Base-by-base conservation (phyloP, 495 filamentous ascomycete species). In the Pyrenula aspistea region DNA sequence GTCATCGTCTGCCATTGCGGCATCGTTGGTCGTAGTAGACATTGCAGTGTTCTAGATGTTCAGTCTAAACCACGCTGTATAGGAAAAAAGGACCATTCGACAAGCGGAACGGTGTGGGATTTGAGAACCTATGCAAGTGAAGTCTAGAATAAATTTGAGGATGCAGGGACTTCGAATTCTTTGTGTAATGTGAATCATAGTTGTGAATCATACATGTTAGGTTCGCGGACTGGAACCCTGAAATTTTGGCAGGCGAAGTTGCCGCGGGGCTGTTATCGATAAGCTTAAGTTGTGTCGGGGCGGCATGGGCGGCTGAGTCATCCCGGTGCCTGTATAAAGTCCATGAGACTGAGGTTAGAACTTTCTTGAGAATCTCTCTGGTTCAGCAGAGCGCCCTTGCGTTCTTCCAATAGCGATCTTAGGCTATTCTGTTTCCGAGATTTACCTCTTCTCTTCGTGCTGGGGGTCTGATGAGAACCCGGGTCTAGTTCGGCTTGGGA, bases 371-470 rank as follows among this genome's bases (percentile, higher is more conserved):
- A 52, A 52, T 20, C 22, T 4, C 8, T 52, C 19, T n/a, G n/a
- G n/a, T n/a, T n/a, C n/a, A n/a, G n/a, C n/a, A 19, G 10, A 24
- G n/a, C 19, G 22, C 8, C 50, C 50, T 24, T 52, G 50, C 50
- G n/a, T 4, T 52, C 20, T 52, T 52, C 77, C 20, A 85, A 63
- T 21, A 82, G 61, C 49, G 79, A 77, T 64, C 82, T 79, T n/a
- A 85, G 65, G 1, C 80, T 74, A 12, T 77, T 74, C 56, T 82
- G 73, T 57, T 83, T 85, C 22, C 82, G 63, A 21, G 76, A 68
- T 57, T 83, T 83, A 22, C 78, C 79, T 64, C 81, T 67, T 55
- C 81, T 79, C 62, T 78, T 84, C 67, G 79, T 84, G 63, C 62
- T 80, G 21, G 73, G 67, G 62, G 80, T 83, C 0, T 74, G 72